phyloP scores from a whole-genome alignment of 1,284 basidiomycete genomes.

The Ceratobasidium sp. region DNA sequence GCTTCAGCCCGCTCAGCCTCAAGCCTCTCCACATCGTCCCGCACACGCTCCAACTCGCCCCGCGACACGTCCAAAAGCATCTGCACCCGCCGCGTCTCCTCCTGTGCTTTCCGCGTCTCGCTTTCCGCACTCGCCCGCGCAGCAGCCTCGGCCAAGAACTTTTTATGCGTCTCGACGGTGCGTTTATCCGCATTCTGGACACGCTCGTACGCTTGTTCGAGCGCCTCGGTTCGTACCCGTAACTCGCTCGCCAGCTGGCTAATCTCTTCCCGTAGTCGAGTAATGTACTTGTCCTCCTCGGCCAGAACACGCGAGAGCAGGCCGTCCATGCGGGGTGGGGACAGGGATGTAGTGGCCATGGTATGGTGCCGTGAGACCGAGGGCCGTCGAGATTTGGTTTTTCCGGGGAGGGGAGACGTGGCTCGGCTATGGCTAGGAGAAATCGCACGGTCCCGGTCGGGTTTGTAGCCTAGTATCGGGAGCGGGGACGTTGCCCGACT shows the following conservation, averaged over 20 bases:
- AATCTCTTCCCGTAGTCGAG: not conserved
- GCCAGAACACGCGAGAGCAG: conserved; percentile 3
- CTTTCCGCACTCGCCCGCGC: conserved; percentile 61
- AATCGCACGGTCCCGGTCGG: not conserved
- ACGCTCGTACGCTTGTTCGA: conserved; percentile 18
- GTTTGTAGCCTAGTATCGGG: not conserved
- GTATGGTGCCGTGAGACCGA: conserved; percentile 3
- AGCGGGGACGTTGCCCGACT: conserved; percentile 13
- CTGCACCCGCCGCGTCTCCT: conserved; percentile 50
- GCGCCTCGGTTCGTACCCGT: conserved; percentile 15
- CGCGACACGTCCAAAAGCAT: conserved; percentile 45
- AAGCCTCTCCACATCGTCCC: conserved; percentile 50
- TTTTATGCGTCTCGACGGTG: conserved; percentile 12
- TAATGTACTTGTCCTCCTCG: not conserved
- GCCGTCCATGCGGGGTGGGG: not conserved
- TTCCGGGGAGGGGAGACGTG: not conserved
- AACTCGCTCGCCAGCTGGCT: conserved; percentile 21
- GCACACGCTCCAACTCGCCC: conserved; percentile 56
- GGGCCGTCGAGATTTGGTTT: conserved; percentile 7
- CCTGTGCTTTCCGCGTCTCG: conserved; percentile 52
- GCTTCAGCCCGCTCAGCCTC: conserved; percentile 54
- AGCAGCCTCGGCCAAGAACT: conserved; percentile 42
- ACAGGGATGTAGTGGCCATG: not conserved
- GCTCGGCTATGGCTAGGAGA: not conserved
- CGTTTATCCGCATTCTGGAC: not conserved